These are phyloP conservation scores for Endothia cerciana DNA, from an alignment of 2,329 filamentous ascomycete species.

Conservation along the genomic window DNA sequence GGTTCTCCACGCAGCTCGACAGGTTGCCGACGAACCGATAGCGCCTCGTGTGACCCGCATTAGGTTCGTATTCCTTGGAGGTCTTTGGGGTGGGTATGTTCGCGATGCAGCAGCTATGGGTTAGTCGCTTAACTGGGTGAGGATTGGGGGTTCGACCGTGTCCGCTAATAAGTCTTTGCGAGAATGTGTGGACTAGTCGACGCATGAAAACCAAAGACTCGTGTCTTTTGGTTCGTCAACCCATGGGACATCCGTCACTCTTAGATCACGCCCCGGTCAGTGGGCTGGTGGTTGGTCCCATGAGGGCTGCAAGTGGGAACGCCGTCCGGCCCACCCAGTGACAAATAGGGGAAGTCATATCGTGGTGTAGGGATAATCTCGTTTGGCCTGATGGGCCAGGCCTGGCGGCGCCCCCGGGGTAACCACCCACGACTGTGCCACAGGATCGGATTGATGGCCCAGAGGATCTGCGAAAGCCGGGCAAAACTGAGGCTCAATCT, in stretches of 20 bases:
- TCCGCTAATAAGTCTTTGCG: not conserved
- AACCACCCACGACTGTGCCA: not conserved
- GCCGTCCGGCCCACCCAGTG: not conserved
- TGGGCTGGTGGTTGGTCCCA: not conserved
- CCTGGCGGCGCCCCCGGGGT: not conserved
- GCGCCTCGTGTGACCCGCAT: not conserved
- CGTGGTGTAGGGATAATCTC: constrained; percentile 13
- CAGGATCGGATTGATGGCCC: not conserved
- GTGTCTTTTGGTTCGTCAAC: not conserved
- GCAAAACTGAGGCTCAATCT: constrained; percentile 1
- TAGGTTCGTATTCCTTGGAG: not conserved
- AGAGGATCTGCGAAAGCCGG: not conserved
- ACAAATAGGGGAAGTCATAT: constrained; percentile 5
- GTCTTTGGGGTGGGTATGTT: not conserved
- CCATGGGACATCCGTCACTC: not conserved
- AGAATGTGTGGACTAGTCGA: not conserved
- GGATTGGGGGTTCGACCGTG: not conserved
- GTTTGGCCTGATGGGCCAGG: not conserved
- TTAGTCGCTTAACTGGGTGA: not conserved
- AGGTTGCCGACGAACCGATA: not conserved
- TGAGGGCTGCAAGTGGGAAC: not conserved
- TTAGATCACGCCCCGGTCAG: not conserved
- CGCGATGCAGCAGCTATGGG: not conserved
- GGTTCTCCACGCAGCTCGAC: not conserved
- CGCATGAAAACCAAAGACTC: not conserved